phyloP scores from a whole-genome alignment of 768 basidiomycete genomes.

The Mycena polygramma region DNA sequence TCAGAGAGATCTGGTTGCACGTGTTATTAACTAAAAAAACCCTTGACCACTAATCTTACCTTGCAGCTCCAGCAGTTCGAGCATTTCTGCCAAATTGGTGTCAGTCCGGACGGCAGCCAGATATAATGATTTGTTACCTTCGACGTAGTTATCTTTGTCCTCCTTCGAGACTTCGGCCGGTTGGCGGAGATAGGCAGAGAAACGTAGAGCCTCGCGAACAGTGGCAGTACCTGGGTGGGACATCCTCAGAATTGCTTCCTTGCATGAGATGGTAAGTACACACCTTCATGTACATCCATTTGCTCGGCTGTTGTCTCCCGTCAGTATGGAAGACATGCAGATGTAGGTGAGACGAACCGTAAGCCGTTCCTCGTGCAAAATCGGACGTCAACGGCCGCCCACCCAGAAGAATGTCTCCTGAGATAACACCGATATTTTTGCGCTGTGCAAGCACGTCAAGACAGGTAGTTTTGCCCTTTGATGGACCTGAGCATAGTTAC shows the following conservation, averaged over 20 bases:
- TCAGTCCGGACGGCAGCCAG: background rate
- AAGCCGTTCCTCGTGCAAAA: conserved; percentile 78
- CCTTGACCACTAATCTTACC: background rate
- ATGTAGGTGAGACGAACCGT: conserved; percentile 60
- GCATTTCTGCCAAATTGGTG: conserved; percentile 62
- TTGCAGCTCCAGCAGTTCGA: conserved; percentile 87
- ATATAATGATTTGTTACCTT: conserved; percentile 43
- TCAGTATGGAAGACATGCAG: conserved; percentile 40
- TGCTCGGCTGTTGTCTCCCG: conserved; percentile 70
- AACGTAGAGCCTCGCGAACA: conserved; percentile 87
- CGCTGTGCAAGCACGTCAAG: conserved; percentile 81
- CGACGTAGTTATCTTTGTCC: conserved; percentile 85
- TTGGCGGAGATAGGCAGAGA: conserved; percentile 89
- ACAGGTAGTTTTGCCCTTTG: conserved; percentile 77
- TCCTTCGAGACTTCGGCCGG: conserved; percentile 72
- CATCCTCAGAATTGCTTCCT: background rate
- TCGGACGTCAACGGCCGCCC: conserved; percentile 70
- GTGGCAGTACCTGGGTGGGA: conserved; percentile 67
- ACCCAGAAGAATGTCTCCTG: conserved; percentile 76
- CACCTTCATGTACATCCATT: conserved; percentile 85
- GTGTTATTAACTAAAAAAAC: background rate
- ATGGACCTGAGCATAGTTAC: conserved; percentile 20
- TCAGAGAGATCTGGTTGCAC: conserved; percentile 71
- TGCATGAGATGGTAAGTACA: background rate
- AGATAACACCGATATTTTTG: conserved; percentile 76